Conservation (phyloP, 1,284 basidiomycete species). For the Microbotryum intermedium region DNA sequence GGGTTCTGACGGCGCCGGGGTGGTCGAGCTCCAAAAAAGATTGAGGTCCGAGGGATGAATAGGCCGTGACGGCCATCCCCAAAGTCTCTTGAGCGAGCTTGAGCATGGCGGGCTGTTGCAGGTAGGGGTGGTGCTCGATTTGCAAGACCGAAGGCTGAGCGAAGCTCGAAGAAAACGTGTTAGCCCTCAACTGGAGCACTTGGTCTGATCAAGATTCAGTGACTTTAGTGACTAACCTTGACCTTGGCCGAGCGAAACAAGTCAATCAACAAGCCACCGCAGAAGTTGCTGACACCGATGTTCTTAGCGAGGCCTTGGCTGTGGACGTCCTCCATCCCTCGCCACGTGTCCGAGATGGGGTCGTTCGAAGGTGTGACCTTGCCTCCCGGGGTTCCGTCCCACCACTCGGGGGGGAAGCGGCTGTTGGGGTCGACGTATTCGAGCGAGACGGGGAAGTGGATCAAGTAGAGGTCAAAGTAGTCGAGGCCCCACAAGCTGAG, state of each 20-base stretch:
- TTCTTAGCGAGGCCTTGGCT: constrained; percentile 53
- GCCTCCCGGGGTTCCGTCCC: constrained; percentile 41
- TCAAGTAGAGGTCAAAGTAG: constrained; percentile 40
- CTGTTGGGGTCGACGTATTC: constrained; percentile 64
- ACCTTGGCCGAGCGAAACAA: constrained; percentile 58
- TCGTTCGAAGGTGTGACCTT: constrained; percentile 46
- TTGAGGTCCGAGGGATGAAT: constrained; percentile 64
- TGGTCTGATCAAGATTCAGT: too few species aligned
- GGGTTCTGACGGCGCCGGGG: constrained; percentile 17
- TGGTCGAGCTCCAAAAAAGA: constrained; percentile 21
- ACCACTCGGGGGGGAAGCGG: constrained; percentile 72
- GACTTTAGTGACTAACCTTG: constrained; percentile 42
- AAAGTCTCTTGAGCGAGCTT: constrained; percentile 48
- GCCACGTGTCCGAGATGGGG: constrained; percentile 65
- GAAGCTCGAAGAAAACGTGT: not conserved
- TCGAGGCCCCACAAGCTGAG: constrained; percentile 66
- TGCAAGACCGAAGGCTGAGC: not conserved
- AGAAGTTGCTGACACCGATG: constrained; percentile 53
- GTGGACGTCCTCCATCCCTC: constrained; percentile 53
- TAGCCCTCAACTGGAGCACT: too few species aligned
- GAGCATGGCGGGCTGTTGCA: constrained; percentile 59
- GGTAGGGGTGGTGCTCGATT: constrained; percentile 64
- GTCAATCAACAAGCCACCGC: constrained; percentile 22
- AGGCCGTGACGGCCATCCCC: constrained; percentile 63
- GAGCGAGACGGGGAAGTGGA: constrained; percentile 71